Conservation (phyloP, 2,329 filamentous ascomycete genomes). For the Colletotrichum scovillei region DNA sequence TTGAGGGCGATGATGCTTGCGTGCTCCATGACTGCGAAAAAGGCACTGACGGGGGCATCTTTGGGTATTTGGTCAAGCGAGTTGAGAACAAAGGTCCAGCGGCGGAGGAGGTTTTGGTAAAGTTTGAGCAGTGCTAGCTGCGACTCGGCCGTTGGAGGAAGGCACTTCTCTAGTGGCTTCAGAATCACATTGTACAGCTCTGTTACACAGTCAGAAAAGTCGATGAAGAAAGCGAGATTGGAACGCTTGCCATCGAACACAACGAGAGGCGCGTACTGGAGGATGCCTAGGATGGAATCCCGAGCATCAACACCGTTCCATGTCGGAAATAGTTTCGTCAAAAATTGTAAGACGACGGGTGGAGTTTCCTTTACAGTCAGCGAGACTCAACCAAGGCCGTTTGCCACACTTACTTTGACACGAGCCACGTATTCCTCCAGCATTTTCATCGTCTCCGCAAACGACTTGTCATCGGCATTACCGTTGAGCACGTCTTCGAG, state of each 20-base stretch:
- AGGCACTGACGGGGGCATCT: conserved; percentile 47
- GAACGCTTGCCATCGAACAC: conserved; percentile 63
- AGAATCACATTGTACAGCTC: conserved; percentile 64
- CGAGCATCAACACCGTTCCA: conserved; percentile 73
- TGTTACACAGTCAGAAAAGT: conserved; percentile 46
- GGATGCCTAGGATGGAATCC: conserved; percentile 66
- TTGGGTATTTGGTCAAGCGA: conserved; percentile 49
- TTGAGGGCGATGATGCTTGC: conserved; percentile 68
- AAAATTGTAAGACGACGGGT: conserved; percentile 60
- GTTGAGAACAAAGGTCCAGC: conserved; percentile 63
- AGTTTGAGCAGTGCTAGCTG: conserved; percentile 72
- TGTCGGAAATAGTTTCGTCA: conserved; percentile 62
- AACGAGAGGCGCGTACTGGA: conserved; percentile 65
- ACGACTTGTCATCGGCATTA: conserved; percentile 58
- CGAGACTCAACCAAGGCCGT: not conserved
- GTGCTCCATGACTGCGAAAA: conserved; percentile 58
- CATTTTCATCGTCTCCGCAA: conserved; percentile 66
- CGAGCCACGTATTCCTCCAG: conserved; percentile 66
- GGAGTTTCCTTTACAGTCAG: conserved; percentile 43
- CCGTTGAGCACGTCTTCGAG: conserved; percentile 67
- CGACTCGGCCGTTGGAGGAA: conserved; percentile 51
- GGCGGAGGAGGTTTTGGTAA: conserved; percentile 74
- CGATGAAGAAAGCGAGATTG: not conserved
- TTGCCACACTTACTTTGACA: conserved; percentile 60
- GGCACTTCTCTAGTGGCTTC: conserved; percentile 57